phyloP scores from a whole-genome alignment of 345 rosid genomes.

The Bruguiera sexangula region DNA sequence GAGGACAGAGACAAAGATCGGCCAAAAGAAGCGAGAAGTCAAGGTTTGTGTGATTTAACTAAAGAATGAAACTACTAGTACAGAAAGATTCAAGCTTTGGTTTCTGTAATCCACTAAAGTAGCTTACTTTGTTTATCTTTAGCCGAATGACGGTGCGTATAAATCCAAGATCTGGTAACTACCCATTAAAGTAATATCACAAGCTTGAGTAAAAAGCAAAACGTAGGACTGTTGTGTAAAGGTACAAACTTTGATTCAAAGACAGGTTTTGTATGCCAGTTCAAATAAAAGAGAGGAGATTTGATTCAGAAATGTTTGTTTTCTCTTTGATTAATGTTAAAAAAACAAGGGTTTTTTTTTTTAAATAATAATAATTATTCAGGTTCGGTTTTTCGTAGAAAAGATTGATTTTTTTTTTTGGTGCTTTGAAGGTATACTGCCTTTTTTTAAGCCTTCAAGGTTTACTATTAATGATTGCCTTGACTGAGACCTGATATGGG shows the following conservation, averaged over 20 bases:
- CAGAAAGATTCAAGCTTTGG: slow-evolving; percentile 15
- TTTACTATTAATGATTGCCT: slow-evolving; percentile 19
- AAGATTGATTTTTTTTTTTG: not conserved
- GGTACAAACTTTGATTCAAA: slow-evolving; percentile 50
- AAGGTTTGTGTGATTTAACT: slow-evolving; percentile 15
- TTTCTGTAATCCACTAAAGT: slow-evolving; percentile 20
- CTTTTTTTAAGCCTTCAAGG: not conserved
- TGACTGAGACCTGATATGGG: not conserved
- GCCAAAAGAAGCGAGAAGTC: slow-evolving; percentile 20
- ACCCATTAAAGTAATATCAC: slow-evolving; percentile 50
- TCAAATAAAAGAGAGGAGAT: not conserved
- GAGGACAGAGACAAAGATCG: not conserved
- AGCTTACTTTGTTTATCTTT: slow-evolving; percentile 1
- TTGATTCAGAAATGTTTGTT: slow-evolving; percentile 11
- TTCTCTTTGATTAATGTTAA: not conserved
- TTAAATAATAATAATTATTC: too few relatives aligned
- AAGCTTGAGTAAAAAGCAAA: slow-evolving; percentile 18
- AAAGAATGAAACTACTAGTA: slow-evolving; percentile 6
- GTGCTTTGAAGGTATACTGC: slow-evolving; percentile 1
- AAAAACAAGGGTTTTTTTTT: slow-evolving; percentile 13
- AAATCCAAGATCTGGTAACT: slow-evolving; percentile 51
- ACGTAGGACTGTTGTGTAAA: not conserved
- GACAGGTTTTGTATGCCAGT: slow-evolving; percentile 41
- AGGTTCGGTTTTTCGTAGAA: too few relatives aligned
- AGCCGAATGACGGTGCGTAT: slow-evolving; percentile 17